These are phyloP conservation scores for Auriscalpium vulgare DNA, from an alignment of 768 basidiomycete species.

Conservation along the genomic window DNA sequence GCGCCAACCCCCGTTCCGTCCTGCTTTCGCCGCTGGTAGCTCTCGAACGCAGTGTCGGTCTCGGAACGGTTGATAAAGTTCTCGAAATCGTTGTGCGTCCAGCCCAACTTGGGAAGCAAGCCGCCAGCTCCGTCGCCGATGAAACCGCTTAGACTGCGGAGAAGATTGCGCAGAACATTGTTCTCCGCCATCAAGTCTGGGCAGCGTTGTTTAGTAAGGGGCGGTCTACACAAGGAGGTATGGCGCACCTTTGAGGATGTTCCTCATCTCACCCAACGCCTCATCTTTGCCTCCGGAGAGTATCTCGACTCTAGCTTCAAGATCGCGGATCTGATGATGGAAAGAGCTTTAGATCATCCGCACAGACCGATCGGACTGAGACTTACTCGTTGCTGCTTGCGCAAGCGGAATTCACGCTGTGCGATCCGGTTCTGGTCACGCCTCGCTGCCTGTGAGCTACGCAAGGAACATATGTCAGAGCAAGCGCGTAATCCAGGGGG, in stretches of 20 bases:
- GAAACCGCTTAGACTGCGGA: slow-evolving; percentile 69
- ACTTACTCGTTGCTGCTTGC: slow-evolving; percentile 80
- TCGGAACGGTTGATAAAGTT: slow-evolving; percentile 79
- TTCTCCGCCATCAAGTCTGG: slow-evolving; percentile 88
- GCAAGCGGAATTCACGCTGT: slow-evolving; percentile 84
- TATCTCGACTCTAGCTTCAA: slow-evolving; percentile 92
- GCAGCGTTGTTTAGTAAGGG: not conserved
- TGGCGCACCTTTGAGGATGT: slow-evolving; percentile 63
- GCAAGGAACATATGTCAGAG: slow-evolving; percentile 9
- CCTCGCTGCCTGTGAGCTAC: slow-evolving; percentile 79
- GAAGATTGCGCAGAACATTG: slow-evolving; percentile 68
- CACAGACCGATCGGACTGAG: not conserved
- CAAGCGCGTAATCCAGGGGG: slow-evolving; percentile 23
- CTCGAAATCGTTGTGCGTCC: slow-evolving; percentile 71
- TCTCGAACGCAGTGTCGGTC: slow-evolving; percentile 90
- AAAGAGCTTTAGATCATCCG: not conserved
- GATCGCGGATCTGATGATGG: slow-evolving; percentile 71
- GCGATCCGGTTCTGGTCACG: slow-evolving; percentile 90
- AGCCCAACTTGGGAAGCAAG: slow-evolving; percentile 69
- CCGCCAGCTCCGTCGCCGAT: slow-evolving; percentile 86
- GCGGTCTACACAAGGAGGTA: not conserved
- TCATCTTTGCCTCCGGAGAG: slow-evolving; percentile 91
- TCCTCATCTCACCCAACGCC: slow-evolving; percentile 72
- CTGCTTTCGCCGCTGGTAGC: slow-evolving; percentile 67
- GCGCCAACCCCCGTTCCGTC: slow-evolving; percentile 21